These are phyloP conservation scores for Clarireedia monteithiana DNA, from an alignment of 2,329 filamentous ascomycete genomes.

Conservation along the genomic window DNA sequence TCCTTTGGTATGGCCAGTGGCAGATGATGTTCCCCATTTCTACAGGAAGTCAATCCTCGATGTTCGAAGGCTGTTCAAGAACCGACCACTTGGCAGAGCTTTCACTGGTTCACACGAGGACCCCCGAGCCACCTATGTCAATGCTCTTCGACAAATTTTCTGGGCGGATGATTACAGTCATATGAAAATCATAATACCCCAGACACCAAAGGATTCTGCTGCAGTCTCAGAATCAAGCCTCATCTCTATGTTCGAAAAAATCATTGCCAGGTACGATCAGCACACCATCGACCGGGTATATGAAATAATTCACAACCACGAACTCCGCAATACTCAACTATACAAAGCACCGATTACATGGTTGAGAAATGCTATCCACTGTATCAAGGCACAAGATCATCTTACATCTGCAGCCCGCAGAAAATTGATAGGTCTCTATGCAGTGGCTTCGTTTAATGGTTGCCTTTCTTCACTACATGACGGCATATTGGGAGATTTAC, in stretches of 20 bases:
- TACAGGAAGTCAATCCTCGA: not conserved
- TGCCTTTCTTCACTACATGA: not conserved
- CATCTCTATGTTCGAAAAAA: not conserved
- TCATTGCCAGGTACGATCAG: not conserved
- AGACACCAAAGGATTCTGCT: not conserved
- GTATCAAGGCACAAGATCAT: not conserved
- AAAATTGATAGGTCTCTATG: not conserved
- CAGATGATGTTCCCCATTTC: not conserved
- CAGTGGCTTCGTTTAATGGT: not conserved
- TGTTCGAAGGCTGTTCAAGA: conserved; percentile 1
- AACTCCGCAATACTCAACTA: not conserved
- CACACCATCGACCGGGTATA: not conserved
- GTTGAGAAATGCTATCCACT: not conserved
- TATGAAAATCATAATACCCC: not conserved
- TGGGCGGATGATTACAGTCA: not conserved
- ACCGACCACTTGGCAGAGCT: not conserved
- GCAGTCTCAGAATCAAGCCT: not conserved
- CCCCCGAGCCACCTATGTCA: not conserved
- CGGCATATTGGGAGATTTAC: not conserved
- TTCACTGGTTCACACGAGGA: not conserved
- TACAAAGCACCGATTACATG: not conserved
- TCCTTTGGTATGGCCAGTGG: conserved; percentile 1
- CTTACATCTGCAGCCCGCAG: not conserved
- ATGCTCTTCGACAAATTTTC: not conserved
- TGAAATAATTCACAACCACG: not conserved